Conservation (phyloP, 2,329 filamentous ascomycete genomes). For the Gliomastix tumulicola region DNA sequence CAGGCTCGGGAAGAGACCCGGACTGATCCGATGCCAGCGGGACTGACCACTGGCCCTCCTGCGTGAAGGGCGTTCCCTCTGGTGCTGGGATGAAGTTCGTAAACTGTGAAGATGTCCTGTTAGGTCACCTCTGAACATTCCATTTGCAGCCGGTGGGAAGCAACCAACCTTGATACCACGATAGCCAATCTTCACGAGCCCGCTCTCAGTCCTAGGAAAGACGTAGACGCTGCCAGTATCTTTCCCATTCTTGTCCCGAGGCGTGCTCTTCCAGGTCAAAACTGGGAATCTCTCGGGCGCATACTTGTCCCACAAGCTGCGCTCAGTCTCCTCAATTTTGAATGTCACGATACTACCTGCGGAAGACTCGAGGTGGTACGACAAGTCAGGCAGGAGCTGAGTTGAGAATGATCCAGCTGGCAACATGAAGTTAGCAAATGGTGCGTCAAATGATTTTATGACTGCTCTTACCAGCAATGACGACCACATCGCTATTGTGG, state of each 20-base stretch:
- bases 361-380: conserved; percentile 19
- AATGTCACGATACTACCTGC: conserved; percentile 18
- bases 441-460: too few relatives aligned
- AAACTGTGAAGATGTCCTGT: conserved; percentile 10
- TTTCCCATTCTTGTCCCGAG: conserved; percentile 15
- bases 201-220: conserved; percentile 15
- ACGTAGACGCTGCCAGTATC: conserved; percentile 20
- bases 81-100: conserved; percentile 22
- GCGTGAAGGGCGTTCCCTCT: conserved; percentile 14
- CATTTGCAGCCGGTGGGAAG: too few relatives aligned
- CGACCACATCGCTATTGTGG: neutral
- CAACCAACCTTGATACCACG: conserved; percentile 18
- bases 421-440: too few relatives aligned
- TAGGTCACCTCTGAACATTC: too few relatives aligned
- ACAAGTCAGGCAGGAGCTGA: conserved; percentile 16
- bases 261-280: conserved; percentile 20
- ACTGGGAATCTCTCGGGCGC: conserved; percentile 21
- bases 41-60: conserved; percentile 21
- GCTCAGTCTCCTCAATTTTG: conserved; percentile 13
- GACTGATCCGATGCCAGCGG: conserved; percentile 14
- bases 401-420: conserved; percentile 22
- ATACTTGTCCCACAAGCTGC: conserved; percentile 20
- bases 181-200: conserved; percentile 18
- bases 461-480: neutral
- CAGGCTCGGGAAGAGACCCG: conserved; percentile 7